These are phyloP conservation scores for Leccinum boreale DNA, from an alignment of 768 basidiomycete species.

Conservation along the genomic window DNA sequence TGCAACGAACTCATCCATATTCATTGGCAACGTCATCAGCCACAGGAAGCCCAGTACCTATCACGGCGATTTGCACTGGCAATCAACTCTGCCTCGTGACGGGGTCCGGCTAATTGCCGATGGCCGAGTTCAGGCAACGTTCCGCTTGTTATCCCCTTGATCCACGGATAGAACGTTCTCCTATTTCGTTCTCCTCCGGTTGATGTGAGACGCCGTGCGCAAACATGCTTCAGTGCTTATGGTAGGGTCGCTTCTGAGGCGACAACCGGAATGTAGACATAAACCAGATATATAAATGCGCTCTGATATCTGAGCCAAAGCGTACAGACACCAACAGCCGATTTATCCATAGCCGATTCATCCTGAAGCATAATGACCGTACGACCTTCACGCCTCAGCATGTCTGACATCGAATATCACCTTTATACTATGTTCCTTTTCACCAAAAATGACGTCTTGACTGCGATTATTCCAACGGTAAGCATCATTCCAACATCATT, in stretches of 20 bases:
- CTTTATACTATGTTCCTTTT: conserved; percentile 38
- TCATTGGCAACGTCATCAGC: background rate
- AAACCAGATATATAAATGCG: conserved; percentile 4
- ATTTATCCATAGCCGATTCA: background rate
- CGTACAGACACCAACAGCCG: background rate
- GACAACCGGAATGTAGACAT: conserved; percentile 1
- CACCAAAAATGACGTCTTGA: conserved; percentile 45
- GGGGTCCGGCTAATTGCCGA: background rate
- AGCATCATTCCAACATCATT: conserved; percentile 4
- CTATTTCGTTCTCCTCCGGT: background rate
- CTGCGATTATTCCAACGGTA: conserved; percentile 46
- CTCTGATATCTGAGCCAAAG: background rate
- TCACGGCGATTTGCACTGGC: background rate
- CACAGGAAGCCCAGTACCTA: background rate
- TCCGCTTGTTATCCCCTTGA: background rate
- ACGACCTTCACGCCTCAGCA: background rate
- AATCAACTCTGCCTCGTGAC: background rate
- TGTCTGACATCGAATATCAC: conserved; percentile 19
- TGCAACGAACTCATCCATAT: background rate
- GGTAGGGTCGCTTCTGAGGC: conserved; percentile 1
- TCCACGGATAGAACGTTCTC: background rate
- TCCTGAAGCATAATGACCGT: conserved; percentile 16
- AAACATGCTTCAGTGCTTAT: background rate
- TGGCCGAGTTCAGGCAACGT: background rate
- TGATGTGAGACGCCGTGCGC: background rate